Evolutionary conservation across 2,329 filamentous ascomycete species (phyloP).

Genomic region (Tolypocladium amazonense): DNA sequence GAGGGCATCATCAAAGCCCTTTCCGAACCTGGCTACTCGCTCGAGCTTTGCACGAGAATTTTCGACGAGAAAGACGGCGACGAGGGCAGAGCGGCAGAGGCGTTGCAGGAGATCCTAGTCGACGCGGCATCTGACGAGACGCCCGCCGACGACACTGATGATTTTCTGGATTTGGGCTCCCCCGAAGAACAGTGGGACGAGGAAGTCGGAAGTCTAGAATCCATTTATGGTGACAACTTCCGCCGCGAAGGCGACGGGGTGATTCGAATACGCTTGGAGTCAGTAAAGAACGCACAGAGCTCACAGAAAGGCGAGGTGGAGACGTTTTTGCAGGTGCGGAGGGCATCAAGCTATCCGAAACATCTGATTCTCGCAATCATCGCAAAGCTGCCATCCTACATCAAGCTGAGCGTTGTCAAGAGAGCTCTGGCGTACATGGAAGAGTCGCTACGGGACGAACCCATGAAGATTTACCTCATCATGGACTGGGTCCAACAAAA

Average conservation of each 20-base stretch:
- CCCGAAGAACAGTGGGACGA: constrained; percentile 68
- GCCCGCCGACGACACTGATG: constrained; percentile 17
- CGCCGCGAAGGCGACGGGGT: constrained; percentile 47
- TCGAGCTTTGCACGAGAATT: constrained; percentile 70
- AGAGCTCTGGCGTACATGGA: constrained; percentile 63
- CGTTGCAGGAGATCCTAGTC: constrained; percentile 51
- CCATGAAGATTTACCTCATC: constrained; percentile 80
- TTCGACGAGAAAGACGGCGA: constrained; percentile 61
- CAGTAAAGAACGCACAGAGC: constrained; percentile 41
- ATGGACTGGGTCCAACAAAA: constrained; percentile 87
- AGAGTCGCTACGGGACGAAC: constrained; percentile 64
- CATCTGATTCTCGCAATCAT: constrained; percentile 59
- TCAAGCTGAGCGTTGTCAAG: constrained; percentile 78
- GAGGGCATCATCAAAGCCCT: constrained; percentile 78
- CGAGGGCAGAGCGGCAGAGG: constrained; percentile 67
- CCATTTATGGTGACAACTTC: constrained; percentile 74
- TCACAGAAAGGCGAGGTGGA: constrained; percentile 39
- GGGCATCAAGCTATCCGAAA: constrained; percentile 62
- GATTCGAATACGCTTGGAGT: constrained; percentile 59
- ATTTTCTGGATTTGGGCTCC: constrained; percentile 36
- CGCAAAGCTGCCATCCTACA: constrained; percentile 74
- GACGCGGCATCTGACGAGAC: constrained; percentile 5
- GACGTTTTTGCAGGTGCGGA: constrained; percentile 55
- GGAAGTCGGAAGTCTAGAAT: constrained; percentile 72
- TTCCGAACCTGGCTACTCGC: constrained; percentile 71